phyloP scores from a whole-genome alignment of 192 early-diverging fungal genomes.

The Irineochytrium annulatum region DNA sequence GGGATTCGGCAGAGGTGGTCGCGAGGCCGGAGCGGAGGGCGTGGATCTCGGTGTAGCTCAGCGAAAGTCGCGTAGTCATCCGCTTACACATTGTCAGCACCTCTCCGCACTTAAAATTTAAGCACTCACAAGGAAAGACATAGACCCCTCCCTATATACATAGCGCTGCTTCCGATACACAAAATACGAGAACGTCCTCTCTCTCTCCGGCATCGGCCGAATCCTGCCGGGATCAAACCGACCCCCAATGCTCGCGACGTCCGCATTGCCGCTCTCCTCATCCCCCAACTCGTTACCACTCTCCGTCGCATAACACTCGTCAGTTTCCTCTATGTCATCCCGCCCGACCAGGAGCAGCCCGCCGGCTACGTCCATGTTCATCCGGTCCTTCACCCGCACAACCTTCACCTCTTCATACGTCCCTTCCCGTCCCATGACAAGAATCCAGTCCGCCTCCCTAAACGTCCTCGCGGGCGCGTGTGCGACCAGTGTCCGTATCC shows the following conservation, averaged over 20 bases:
- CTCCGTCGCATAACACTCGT: background rate
- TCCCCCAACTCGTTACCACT: background rate
- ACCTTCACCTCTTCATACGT: slow-evolving; percentile 22
- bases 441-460: slow-evolving; percentile 29
- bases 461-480: slow-evolving; percentile 17
- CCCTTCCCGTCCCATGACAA: slow-evolving; percentile 24
- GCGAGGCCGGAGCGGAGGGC: slow-evolving; percentile 21
- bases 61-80: slow-evolving; percentile 18
- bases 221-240: background rate
- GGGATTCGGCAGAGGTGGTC: slow-evolving; percentile 8
- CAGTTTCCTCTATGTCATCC: background rate
- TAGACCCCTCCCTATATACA: slow-evolving; percentile 20
- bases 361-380: background rate
- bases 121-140: slow-evolving; percentile 31
- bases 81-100: slow-evolving; percentile 15
- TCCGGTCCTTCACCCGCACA: slow-evolving; percentile 1
- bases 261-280: background rate
- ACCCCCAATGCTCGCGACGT: background rate
- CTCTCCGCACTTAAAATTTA: background rate
- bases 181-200: slow-evolving; percentile 23
- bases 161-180: slow-evolving; percentile 41
- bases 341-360: background rate
- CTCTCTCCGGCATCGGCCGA: background rate
- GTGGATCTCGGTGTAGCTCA: slow-evolving; percentile 21
- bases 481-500: slow-evolving; percentile 16